These are phyloP conservation scores for Backusella psychrophila DNA, from an alignment of 192 early-diverging fungal genomes.

Conservation along the genomic window DNA sequence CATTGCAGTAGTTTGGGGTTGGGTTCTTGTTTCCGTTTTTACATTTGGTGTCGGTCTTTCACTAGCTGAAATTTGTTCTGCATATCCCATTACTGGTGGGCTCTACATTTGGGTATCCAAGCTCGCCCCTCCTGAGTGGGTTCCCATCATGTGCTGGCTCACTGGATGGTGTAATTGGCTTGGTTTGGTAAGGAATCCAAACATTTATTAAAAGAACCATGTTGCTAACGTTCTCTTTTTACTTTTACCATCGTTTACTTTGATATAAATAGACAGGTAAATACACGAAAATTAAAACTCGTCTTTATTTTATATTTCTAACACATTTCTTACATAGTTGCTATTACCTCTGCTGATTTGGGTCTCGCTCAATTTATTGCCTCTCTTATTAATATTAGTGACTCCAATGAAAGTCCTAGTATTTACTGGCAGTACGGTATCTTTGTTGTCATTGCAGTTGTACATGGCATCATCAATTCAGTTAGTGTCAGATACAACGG, in stretches of 20 bases:
- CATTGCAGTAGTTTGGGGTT: slow-evolving; percentile 47
- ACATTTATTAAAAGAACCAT: neutral
- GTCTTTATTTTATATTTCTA: neutral
- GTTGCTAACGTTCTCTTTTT: neutral
- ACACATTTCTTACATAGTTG: slow-evolving; percentile 23
- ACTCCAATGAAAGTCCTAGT: slow-evolving; percentile 26
- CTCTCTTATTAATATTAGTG: slow-evolving; percentile 30
- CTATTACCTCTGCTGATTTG: slow-evolving; percentile 47
- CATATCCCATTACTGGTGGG: slow-evolving; percentile 49
- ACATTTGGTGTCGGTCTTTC: slow-evolving; percentile 41
- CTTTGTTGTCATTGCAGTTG: slow-evolving; percentile 43
- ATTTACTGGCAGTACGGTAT: slow-evolving; percentile 44
- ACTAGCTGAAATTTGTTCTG: slow-evolving; percentile 49
- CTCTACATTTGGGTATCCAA: slow-evolving; percentile 50
- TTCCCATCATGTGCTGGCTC: slow-evolving; percentile 50
- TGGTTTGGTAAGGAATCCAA: slow-evolving; percentile 22
- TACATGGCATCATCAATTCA: slow-evolving; percentile 52
- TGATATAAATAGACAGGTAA: slow-evolving; percentile 5
- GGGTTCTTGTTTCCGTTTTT: slow-evolving; percentile 44
- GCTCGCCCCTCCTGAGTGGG: slow-evolving; percentile 39
- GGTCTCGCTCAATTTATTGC: slow-evolving; percentile 47
- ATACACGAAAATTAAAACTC: neutral
- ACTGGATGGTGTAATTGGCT: slow-evolving; percentile 54
- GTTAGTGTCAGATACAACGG: slow-evolving; percentile 43
- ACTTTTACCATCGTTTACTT: neutral